A percentile compares a stretch with the other conserved stretches of the same genome.
Conservation (phyloP, 192 early-diverging fungal species). For the Coemansia sp. region DNA sequence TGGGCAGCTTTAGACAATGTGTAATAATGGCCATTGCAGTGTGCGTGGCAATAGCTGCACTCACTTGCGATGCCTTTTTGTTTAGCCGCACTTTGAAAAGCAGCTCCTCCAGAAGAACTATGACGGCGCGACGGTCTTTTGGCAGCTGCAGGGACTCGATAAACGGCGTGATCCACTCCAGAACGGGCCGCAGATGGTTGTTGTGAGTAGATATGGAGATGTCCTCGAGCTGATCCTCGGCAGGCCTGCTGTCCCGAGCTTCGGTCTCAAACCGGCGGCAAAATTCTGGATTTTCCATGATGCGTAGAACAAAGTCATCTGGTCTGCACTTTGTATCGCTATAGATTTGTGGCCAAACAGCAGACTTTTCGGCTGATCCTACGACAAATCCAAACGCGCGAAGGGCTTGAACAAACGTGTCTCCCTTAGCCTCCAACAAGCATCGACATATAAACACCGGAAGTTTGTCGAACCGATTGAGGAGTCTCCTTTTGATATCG, state of each 20-base stretch:
- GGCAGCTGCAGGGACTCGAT: conserved; percentile 39
- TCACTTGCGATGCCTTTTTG: conserved; percentile 11
- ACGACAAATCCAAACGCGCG: conserved; percentile 33
- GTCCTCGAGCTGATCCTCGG: conserved; percentile 4
- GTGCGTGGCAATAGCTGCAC: conserved; percentile 22
- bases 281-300: conserved; percentile 15
- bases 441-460: conserved; percentile 20
- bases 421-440: conserved; percentile 12
- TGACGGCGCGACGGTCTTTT: conserved; percentile 16
- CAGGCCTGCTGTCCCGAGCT: background rate
- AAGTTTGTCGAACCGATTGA: conserved; percentile 19
- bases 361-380: conserved; percentile 9
- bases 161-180: conserved; percentile 51
- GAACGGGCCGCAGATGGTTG: conserved; percentile 27
- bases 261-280: conserved; percentile 7
- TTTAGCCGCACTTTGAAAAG: conserved; percentile 22
- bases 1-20: conserved; percentile 37
- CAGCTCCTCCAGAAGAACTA: conserved; percentile 25
- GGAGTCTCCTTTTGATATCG: conserved; percentile 19
- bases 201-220: conserved; percentile 12
- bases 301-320: conserved; percentile 16
- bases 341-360: conserved; percentile 26
- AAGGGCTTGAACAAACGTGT: conserved; percentile 36
- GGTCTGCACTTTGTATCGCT: conserved; percentile 3
- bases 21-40: conserved; percentile 41